Evolutionary conservation across 192 early-diverging fungal species (phyloP).

Genomic region (Entomortierella lignicola): DNA sequence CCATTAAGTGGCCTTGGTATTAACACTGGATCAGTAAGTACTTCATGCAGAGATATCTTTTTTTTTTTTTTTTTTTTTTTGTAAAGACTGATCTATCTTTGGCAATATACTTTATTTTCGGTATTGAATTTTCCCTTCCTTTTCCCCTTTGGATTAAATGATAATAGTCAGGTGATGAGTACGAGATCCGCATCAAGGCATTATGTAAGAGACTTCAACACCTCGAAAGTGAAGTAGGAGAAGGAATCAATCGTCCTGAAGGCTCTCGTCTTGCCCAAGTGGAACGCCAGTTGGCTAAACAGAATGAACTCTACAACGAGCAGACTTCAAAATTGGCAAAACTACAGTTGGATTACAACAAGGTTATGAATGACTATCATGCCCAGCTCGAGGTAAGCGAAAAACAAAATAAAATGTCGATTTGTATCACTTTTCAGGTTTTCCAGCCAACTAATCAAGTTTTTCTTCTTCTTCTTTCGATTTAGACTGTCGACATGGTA

Average conservation of each 20-base stretch:
- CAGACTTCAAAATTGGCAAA: slow-evolving; percentile 36
- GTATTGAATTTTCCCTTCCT: background rate
- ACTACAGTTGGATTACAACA: slow-evolving; percentile 70
- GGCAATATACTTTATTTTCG: background rate
- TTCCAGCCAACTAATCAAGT: too few relatives aligned
- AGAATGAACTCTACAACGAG: slow-evolving; percentile 49
- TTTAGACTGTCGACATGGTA: slow-evolving; percentile 76
- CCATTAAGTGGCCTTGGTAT: slow-evolving; percentile 24
- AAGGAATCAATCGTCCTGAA: slow-evolving; percentile 35
- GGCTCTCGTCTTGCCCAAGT: slow-evolving; percentile 47
- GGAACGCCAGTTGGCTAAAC: slow-evolving; percentile 53
- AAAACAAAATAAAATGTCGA: background rate
- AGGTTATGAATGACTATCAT: slow-evolving; percentile 77
- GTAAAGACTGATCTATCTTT: too few relatives aligned
- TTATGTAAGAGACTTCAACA: slow-evolving; percentile 76
- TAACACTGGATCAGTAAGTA: slow-evolving; percentile 17
- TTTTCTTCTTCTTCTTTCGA: background rate
- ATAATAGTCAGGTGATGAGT: slow-evolving; percentile 53
- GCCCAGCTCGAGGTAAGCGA: slow-evolving; percentile 79
- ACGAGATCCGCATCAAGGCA: slow-evolving; percentile 68
- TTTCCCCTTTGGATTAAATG: background rate
- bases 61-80: too few relatives aligned
- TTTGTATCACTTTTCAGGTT: too few relatives aligned
- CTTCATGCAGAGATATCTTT: too few relatives aligned
- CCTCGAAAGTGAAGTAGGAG: slow-evolving; percentile 70